Conservation (phyloP, 768 basidiomycete genomes). For the Erythrobasidium yunnanense region DNA sequence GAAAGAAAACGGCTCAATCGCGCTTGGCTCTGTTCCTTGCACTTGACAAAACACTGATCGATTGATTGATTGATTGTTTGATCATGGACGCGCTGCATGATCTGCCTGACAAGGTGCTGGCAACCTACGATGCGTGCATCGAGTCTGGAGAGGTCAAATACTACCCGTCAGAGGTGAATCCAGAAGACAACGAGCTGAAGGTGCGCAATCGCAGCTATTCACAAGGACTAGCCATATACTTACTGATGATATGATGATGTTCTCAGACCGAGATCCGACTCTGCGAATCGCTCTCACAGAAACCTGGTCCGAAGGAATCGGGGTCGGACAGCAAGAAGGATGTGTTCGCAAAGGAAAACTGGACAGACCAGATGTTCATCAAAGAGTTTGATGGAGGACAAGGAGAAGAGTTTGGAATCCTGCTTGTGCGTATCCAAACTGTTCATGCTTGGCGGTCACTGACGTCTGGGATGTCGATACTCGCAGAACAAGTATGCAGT, state of each 20-base stretch:
- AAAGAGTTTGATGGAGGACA: constrained; percentile 19
- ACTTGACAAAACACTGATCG: no score
- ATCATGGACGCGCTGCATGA: neutral
- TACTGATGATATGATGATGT: neutral
- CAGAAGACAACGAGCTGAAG: constrained; percentile 8
- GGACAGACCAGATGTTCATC: constrained; percentile 11
- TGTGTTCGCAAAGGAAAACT: constrained; percentile 9
- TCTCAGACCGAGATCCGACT: constrained; percentile 19
- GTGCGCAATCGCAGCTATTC: neutral
- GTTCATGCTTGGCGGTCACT: neutral
- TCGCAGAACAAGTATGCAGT: constrained; percentile 24
- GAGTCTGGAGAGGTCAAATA: constrained; percentile 1
- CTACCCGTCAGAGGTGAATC: constrained; percentile 18
- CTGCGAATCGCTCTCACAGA: constrained; percentile 9
- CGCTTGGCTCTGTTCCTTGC: no score
- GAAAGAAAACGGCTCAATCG: no score
- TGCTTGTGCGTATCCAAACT: neutral
- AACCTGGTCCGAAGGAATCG: neutral
- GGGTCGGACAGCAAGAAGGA: constrained; percentile 9
- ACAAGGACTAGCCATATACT: neutral
- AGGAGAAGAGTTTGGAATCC: constrained; percentile 9
- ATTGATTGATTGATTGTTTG: neutral
- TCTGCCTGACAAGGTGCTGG: constrained; percentile 2
- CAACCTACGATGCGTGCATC: constrained; percentile 6
- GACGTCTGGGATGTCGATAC: neutral